A percentile compares a stretch with the other conserved stretches of the same genome.
phyloP scores from a whole-genome alignment of 345 rosid genomes.

The Salix udensis region DNA sequence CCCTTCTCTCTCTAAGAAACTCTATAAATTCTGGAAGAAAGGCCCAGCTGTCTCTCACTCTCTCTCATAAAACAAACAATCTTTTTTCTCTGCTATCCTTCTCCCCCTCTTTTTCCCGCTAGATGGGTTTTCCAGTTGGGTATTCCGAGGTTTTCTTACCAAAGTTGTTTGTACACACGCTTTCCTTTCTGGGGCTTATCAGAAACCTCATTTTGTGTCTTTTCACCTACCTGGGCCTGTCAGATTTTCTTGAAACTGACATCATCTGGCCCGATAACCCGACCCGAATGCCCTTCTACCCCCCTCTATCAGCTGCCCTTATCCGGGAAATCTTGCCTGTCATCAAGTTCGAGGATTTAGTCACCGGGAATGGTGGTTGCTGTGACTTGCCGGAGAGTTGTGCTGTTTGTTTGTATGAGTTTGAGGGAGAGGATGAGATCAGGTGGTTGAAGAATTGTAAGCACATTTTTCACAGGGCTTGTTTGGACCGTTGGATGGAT shows the following conservation, averaged over 20 bases:
- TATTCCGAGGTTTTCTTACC: constrained; percentile 74
- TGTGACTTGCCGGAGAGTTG: constrained; percentile 66
- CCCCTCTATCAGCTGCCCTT: constrained; percentile 62
- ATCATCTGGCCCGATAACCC: constrained; percentile 48
- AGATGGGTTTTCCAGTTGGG: constrained; percentile 85
- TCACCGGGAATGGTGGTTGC: constrained; percentile 15
- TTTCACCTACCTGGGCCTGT: constrained; percentile 58
- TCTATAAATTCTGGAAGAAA: neutral
- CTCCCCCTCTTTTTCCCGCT: neutral
- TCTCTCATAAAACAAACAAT: neutral
- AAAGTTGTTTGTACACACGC: constrained; percentile 58
- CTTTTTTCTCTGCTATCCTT: neutral
- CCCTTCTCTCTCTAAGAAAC: neutral
- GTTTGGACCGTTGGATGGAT: constrained; percentile 97
- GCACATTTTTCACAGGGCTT: constrained; percentile 75
- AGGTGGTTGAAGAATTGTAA: constrained; percentile 70
- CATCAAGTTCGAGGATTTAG: constrained; percentile 50
- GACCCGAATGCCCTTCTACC: constrained; percentile 30
- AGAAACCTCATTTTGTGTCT: constrained; percentile 48
- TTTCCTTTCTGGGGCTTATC: constrained; percentile 59
- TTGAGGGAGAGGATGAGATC: constrained; percentile 72
- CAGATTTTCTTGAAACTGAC: constrained; percentile 74
- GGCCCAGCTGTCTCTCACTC: neutral
- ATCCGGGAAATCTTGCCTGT: constrained; percentile 83
- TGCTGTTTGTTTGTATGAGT: constrained; percentile 76